A percentile compares a stretch with the other conserved stretches of the same genome.
These are phyloP conservation scores for Boletus subcaerulescens DNA, from an alignment of 768 basidiomycete genomes.

Conservation along the genomic window DNA sequence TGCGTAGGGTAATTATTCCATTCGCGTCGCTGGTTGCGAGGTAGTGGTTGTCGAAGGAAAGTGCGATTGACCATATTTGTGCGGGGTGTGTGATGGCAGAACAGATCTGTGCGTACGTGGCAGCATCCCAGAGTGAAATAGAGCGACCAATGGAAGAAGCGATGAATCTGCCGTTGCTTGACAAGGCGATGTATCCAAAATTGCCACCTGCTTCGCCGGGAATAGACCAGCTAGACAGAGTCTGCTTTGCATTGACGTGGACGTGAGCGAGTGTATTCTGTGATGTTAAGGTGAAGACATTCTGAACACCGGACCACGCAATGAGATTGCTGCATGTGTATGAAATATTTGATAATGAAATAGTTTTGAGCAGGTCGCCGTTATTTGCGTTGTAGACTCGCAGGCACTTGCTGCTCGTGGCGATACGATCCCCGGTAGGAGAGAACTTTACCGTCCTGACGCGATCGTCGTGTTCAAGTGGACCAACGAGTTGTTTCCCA, in stretches of 20 bases:
- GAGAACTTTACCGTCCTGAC: slow-evolving; percentile 7
- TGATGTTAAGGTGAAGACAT: background rate
- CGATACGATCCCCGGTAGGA: slow-evolving; percentile 1
- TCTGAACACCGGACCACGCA: background rate
- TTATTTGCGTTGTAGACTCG: background rate
- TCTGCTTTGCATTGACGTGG: background rate
- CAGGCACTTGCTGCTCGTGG: background rate
- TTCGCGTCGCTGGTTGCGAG: background rate
- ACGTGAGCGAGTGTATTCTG: background rate
- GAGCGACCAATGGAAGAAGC: background rate
- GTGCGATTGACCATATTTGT: background rate
- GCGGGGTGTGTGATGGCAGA: background rate
- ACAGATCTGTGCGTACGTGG: background rate
- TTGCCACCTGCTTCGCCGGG: background rate
- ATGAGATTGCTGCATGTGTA: background rate
- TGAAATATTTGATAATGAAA: background rate
- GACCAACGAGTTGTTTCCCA: slow-evolving; percentile 3
- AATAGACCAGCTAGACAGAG: background rate
- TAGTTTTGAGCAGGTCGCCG: background rate
- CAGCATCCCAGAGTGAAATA: slow-evolving; percentile 1
- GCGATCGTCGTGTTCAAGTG: background rate
- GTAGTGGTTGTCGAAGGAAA: slow-evolving; percentile 1
- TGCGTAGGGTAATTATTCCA: background rate
- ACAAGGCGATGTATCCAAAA: background rate
- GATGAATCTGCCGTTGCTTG: background rate